A percentile compares a stretch with the other conserved stretches of the same genome.
These are phyloP conservation scores for Porcisia deanei DNA, from an alignment of 208 protist species.

Conservation along the genomic window DNA sequence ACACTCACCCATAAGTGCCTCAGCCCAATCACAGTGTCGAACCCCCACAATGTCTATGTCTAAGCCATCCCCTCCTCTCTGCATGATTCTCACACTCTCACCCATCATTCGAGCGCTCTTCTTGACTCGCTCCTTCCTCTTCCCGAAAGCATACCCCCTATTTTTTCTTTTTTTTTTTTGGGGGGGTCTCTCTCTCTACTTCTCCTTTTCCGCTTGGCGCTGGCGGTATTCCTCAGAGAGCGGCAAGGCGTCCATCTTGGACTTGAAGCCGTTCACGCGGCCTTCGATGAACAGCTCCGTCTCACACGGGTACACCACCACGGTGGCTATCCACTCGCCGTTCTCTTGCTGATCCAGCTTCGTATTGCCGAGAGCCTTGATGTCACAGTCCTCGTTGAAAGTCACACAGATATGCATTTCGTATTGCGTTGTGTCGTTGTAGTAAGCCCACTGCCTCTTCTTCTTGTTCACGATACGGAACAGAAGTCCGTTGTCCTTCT, in stretches of 20 bases:
- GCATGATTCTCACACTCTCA: neutral
- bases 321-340: constrained; percentile 56
- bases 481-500: constrained; percentile 80
- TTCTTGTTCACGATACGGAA: constrained; percentile 86
- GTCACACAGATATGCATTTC: constrained; percentile 82
- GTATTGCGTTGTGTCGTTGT: constrained; percentile 87
- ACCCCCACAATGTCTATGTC: neutral
- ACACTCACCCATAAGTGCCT: neutral
- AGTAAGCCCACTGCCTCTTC: constrained; percentile 85
- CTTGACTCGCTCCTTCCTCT: neutral
- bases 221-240: constrained; percentile 61
- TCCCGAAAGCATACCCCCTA: no score
- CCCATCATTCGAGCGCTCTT: neutral
- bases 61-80: neutral
- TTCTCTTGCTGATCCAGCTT: constrained; percentile 52
- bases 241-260: constrained; percentile 79
- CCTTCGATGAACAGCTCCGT: constrained; percentile 89
- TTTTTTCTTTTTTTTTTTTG: neutral
- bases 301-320: constrained; percentile 73
- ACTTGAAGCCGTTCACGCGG: constrained; percentile 72
- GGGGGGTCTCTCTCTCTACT: constrained; percentile 8
- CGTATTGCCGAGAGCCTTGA: constrained; percentile 78
- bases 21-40: neutral
- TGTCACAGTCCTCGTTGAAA: constrained; percentile 75
- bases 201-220: constrained; percentile 37